Evolutionary conservation across 495 filamentous ascomycete species (phyloP), one percentile per base, ranked within the genome.

Genomic region (Amphirosellinia nigrospora): DNA sequence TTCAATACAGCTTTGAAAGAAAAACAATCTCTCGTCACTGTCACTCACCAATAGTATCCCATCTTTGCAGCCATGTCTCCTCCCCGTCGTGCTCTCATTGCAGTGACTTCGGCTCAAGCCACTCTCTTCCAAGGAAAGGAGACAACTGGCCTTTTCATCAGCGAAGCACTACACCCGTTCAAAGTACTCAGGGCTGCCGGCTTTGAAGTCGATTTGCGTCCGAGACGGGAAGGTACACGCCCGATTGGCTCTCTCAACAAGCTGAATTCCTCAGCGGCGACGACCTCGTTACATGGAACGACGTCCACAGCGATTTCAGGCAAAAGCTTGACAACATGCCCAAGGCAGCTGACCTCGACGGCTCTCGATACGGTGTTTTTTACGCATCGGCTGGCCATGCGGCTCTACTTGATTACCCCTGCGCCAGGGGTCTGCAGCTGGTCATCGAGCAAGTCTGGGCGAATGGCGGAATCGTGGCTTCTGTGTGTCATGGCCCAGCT

Each of bases 181-280:
- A 71, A 79, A 26, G 81, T 82, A 56, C 81, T 86, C 75, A 74
- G 69, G 9, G 71, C 68, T 11, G 83, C 84, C 7, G 83, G 83
- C 45, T 85, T 86, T 74, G 79, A 82, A 50, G 84, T 86, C 59
- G 83, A 86, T 71, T 86, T 21, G 78, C 79, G 52, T 85, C 84
- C n/a, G 83, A 84, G 66, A 85, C 77, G 1, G 84, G 84, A n/a
- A 77, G 71, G 9, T 86, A 84, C 65, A 72, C 71, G 19, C 74
- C 83, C 0, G 83, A 86, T 72, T 84, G 81, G 81, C 79, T 85
- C 2, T 82, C 79, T 19, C 73, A 78, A 60, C 76, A 80, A 36
- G 71, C 78, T n/a, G 83, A 85, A 64, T 86, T 74, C 63, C 78
- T 85, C 2, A 70, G 73, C 19, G 82, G 74, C 41, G 71, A 74